phyloP scores from a whole-genome alignment of 805 yeast genomes.

The Kuraishia capsulata region DNA sequence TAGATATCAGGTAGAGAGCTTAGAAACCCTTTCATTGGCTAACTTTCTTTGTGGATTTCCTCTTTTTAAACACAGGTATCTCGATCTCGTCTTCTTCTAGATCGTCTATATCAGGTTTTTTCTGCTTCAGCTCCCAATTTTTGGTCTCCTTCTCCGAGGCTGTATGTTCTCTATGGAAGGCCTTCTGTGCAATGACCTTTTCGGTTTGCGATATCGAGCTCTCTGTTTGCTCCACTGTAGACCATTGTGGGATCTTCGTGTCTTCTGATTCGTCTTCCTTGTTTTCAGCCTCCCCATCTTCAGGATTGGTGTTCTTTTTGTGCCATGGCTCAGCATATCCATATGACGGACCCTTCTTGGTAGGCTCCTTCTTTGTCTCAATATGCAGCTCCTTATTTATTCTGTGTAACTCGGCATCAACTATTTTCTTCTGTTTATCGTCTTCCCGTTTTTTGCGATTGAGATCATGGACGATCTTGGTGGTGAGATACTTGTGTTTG shows the following conservation, averaged over 20 bases:
- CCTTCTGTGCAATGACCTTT: too few species aligned
- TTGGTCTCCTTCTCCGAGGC: conserved; percentile 14
- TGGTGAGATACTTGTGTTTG: background rate
- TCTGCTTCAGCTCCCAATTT: conserved; percentile 16
- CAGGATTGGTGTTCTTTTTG: too few species aligned
- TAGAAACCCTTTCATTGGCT: too few species aligned
- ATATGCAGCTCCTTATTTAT: background rate
- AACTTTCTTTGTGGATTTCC: conserved; percentile 4
- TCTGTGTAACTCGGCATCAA: background rate
- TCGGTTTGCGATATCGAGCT: too few species aligned
- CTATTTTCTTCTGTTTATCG: conserved; percentile 1
- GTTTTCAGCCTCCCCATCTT: conserved; percentile 2
- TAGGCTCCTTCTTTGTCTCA: too few species aligned
- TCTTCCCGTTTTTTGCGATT: conserved; percentile 1
- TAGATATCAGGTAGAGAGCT: too few species aligned
- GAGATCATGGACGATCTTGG: conserved; percentile 1
- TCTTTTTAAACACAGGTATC: conserved; percentile 9
- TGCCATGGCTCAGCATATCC: too few species aligned
- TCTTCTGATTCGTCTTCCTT: conserved; percentile 4
- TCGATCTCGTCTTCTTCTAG: conserved; percentile 4
- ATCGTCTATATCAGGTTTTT: conserved; percentile 7
- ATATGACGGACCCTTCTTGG: background rate
- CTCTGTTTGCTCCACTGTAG: too few species aligned
- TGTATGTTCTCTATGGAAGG: conserved; percentile 4
- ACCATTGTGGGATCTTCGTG: background rate